Evolutionary conservation across 257 asterid genomes (phyloP), one percentile per base, ranked within the genome.

Genomic region (Fraxinus cuspidata): DNA sequence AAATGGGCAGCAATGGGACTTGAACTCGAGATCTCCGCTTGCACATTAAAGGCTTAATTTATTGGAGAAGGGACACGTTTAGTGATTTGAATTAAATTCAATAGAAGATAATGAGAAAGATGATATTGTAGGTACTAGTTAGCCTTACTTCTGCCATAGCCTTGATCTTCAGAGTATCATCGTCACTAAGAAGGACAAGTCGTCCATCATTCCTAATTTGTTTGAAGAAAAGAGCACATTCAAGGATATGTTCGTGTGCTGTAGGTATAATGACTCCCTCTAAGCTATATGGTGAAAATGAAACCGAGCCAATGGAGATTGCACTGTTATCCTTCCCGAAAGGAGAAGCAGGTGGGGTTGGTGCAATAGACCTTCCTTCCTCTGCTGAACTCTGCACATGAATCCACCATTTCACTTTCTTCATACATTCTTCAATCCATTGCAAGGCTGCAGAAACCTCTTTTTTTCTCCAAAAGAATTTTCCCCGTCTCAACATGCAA

Each of bases 141-240:
- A 70, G 75, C 12, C 91, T 86, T 88, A 94, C 98, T 82, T 94
- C 98, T 73, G 98, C 96, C 98, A 91, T 94, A 75, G 97, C 94
- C 82, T 88, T 94, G 87, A 94, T 92, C 89, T 92, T 94, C 76
- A 91, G 79, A 74, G 91, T 51, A 72, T 88, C 87, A 77, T 91
- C 92, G 60, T 91, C 81, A 18, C 90, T 90, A 44, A 94, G 94
- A 71, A 94, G 89, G 85, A 92, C 90, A 31, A 92, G 85, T 19
- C 83, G 91, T 81, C 84, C 90, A 64, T 81, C 78, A 3, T 69
- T 85, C 76, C 28, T 82, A 74, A 49, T 77, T 81, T 81, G 82
- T 74, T 78, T 94, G 75, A 83, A 83, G 85, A 81, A 83, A 72
- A 92, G 89, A 56, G 94, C 89, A 81, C 81, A 86, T 51, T 90